These are phyloP conservation scores for Pseudognaphalium luteoalbum DNA, from an alignment of 129 eudicot genomes.

Conservation along the genomic window DNA sequence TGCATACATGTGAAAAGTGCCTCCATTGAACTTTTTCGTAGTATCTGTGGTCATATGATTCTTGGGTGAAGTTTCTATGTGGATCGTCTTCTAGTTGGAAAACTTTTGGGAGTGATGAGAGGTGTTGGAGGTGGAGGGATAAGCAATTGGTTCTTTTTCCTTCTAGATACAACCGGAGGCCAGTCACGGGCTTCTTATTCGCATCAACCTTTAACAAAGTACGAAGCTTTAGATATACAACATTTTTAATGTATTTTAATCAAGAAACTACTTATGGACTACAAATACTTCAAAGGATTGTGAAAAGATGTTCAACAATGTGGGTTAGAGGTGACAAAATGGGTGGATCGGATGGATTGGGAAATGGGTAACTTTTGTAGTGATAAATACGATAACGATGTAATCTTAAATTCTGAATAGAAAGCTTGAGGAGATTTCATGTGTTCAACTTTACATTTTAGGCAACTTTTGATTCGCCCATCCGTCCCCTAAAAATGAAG, in stretches of 20 bases:
- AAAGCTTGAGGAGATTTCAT: background rate
- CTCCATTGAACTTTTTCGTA: slow-evolving; percentile 96
- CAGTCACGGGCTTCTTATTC: slow-evolving; percentile 83
- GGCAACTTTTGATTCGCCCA: background rate
- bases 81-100: slow-evolving; percentile 77
- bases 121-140: slow-evolving; percentile 93
- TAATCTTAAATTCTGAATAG: background rate
- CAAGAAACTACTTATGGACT: background rate
- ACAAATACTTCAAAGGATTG: background rate
- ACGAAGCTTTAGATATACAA: background rate
- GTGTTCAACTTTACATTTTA: background rate
- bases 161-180: slow-evolving; percentile 83
- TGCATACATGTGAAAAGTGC: slow-evolving; percentile 94
- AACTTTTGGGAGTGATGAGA: slow-evolving; percentile 85
- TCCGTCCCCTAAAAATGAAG: background rate
- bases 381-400: background rate
- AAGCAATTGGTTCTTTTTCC: slow-evolving; percentile 85
- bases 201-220: slow-evolving; percentile 4
- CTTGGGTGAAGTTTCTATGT: slow-evolving; percentile 46
- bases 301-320: background rate
- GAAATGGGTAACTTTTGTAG: background rate
- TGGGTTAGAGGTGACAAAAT: background rate
- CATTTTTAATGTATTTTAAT: no score
- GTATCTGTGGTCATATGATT: slow-evolving; percentile 64
- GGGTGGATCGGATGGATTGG: background rate